phyloP scores from a whole-genome alignment of 257 asterid genomes.

The Gentiana dahurica region DNA sequence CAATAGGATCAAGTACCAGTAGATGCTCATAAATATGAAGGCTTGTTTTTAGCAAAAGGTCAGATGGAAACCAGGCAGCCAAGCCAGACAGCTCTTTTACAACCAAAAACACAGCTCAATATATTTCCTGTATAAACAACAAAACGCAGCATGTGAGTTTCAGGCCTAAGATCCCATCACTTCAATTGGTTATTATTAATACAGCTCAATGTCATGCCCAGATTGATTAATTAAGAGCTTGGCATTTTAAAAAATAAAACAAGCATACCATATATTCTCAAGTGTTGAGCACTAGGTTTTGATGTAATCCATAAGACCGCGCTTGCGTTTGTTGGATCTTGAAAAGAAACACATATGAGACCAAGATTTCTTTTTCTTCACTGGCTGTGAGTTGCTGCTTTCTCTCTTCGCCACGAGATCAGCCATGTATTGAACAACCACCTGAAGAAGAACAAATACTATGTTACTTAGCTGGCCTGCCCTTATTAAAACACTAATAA shows the following conservation, averaged over 20 bases:
- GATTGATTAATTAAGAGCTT: too few relatives aligned
- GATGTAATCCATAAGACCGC: conserved; percentile 36
- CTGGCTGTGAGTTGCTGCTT: conserved; percentile 38
- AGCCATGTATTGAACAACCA: conserved; percentile 67
- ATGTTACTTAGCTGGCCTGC: conserved; percentile 6
- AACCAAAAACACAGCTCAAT: conserved; percentile 23
- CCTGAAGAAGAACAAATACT: conserved; percentile 31
- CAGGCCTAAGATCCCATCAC: conserved; percentile 18
- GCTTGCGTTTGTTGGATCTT: conserved; percentile 75
- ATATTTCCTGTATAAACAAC: conserved; percentile 30
- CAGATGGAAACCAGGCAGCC: conserved; percentile 13
- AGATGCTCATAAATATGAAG: conserved; percentile 16
- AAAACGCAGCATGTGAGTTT: conserved; percentile 29
- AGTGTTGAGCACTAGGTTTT: conserved; percentile 15
- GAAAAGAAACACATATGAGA: conserved; percentile 58
- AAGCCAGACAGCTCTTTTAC: conserved; percentile 24
- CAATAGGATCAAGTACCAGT: conserved; percentile 22
- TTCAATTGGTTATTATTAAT: conserved; percentile 12
- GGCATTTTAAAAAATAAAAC: conserved; percentile 1
- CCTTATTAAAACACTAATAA: too few relatives aligned
- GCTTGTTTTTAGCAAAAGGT: conserved; percentile 11
- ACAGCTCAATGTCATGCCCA: conserved; percentile 8
- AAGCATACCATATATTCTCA: conserved; percentile 23
- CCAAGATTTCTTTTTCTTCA: conserved; percentile 79
- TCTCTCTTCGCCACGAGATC: conserved; percentile 60